phyloP scores from a whole-genome alignment of 208 protist species.

The Trichomonas vaginalis region DNA sequence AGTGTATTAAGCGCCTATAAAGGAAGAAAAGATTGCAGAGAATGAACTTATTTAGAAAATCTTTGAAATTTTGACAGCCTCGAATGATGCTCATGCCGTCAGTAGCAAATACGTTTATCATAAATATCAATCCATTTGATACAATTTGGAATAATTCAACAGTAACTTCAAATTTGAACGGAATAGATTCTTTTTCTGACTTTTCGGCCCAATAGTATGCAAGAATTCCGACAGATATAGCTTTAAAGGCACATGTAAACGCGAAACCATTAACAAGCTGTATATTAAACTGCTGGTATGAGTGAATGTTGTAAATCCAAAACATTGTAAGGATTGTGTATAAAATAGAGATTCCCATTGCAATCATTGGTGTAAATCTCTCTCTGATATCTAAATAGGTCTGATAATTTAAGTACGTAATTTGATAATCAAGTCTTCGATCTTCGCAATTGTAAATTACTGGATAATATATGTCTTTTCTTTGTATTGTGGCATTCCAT shows the following conservation, averaged over 20 bases:
- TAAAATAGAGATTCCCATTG: neutral
- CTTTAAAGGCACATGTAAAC: neutral
- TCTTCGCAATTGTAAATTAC: neutral
- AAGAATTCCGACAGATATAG: neutral
- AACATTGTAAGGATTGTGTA: neutral
- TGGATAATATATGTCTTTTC: neutral
- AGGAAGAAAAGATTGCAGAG: neutral
- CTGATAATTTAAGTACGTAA: neutral
- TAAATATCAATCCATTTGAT: neutral
- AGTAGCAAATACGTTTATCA: neutral
- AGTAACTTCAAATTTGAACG: neutral
- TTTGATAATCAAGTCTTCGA: neutral
- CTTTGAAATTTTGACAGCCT: neutral
- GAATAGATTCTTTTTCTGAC: neutral
- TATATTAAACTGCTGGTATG: neutral
- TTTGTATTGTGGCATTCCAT: neutral
- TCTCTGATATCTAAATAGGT: neutral
- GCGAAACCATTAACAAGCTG: neutral
- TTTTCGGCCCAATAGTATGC: neutral
- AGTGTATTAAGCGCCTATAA: neutral
- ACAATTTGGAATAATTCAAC: neutral
- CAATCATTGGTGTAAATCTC: neutral
- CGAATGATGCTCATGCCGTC: neutral
- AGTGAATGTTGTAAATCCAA: neutral
- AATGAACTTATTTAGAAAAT: neutral